Percentiles rank a stretch among this genome's conserved stretches.
phyloP scores from a whole-genome alignment of 2,329 filamentous ascomycete species.

The Nothopassalora personata region DNA sequence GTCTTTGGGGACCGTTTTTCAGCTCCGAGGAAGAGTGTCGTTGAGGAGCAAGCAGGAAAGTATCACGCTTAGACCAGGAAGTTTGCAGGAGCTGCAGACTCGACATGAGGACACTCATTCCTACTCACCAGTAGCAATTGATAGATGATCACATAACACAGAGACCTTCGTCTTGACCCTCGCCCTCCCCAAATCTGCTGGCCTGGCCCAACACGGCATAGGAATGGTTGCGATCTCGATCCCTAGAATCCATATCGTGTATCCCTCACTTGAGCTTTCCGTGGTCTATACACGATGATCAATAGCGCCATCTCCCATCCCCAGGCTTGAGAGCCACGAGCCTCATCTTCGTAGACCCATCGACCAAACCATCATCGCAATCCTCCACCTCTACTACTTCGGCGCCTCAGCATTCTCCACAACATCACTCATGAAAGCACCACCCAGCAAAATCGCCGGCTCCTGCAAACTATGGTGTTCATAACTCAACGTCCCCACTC shows the following conservation, averaged over 20 bases:
- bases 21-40: conserved; percentile 11
- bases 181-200: no score
- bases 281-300: no score
- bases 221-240: no score
- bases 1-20: conserved; percentile 38
- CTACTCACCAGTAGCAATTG: background rate
- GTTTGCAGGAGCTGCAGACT: background rate
- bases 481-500: conserved; percentile 49
- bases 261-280: no score
- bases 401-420: conserved; percentile 37
- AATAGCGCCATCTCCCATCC: no score
- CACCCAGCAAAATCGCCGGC: conserved; percentile 48
- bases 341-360: no score
- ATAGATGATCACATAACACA: background rate
- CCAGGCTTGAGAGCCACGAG: no score
- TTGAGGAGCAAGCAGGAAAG: conserved; percentile 5
- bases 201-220: no score
- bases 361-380: background rate
- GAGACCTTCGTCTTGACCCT: no score
- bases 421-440: conserved; percentile 47
- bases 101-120: background rate
- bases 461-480: conserved; percentile 47
- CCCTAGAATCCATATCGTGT: no score
- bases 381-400: background rate
- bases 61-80: no score